Evolutionary conservation across 2,329 filamentous ascomycete genomes (phyloP), one percentile per base, ranked within the genome.

Genomic region (Hymenoscyphus repandus): DNA sequence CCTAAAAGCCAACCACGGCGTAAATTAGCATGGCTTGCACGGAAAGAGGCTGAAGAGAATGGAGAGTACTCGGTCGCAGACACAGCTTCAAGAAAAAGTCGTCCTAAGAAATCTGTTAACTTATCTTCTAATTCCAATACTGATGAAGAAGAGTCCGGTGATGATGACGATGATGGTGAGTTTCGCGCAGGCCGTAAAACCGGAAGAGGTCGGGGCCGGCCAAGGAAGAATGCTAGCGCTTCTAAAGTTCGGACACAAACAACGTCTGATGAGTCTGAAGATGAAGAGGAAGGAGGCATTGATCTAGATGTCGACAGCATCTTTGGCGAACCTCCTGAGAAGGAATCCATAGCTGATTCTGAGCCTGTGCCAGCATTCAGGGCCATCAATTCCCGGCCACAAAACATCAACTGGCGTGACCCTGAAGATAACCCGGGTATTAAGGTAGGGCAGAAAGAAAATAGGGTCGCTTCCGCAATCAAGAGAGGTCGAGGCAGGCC

Each of bases 11-110:
- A 59, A 46, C 49, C 57, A 42, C 52, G 54, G 18, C 58, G 60
- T 22, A 60, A 58, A 33, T 63, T 61, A 11, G 55, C 50, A 37
- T 64, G 62, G 62, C 58, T 63, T 45, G 53, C 58, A 32, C 56
- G 59, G 11, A 64, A 61, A 31, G 55, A 62, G 45, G 59, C 56
- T 3, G 40, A 52, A 33, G 52, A 61, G 47, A 31, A 38, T 13
- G 49, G 47, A 5, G 51, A 45, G 6, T 18, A 45, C 17, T 10
- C 13, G 6, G 49, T 33, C 31, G 34, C 34, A 11, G 22, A 20
- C n/a, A 32, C 38, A 7, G 17, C 3, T 15, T 20, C 38, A 17
- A 18, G 18, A 11, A n/a, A 18, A 15, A 40, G 18, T n/a, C 38
- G 38, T 10, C 22, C 42, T 17, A 47, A 17, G 13, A 40, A 40